Conservation (phyloP, 306 rosid genomes). For the Fragaria ananassa region DNA sequence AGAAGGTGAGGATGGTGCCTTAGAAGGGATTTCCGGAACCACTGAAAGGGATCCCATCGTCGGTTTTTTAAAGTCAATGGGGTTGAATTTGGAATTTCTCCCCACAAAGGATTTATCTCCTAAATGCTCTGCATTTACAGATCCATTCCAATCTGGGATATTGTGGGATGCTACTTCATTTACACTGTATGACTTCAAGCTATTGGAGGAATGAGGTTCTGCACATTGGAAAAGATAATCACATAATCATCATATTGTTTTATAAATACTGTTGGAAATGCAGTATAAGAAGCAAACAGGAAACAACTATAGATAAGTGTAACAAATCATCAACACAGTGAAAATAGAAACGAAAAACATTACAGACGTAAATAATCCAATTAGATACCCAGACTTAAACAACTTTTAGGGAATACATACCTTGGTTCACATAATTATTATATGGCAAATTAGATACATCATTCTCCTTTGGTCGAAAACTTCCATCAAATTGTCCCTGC, state of each 20-base stretch:
- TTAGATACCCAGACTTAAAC: neutral
- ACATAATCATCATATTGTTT: slow-evolving; percentile 2
- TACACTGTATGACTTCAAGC: slow-evolving; percentile 20
- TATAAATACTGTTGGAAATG: neutral
- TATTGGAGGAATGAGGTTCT: slow-evolving; percentile 42
- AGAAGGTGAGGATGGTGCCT: slow-evolving; percentile 28
- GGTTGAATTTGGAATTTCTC: slow-evolving; percentile 30
- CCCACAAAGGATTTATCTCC: slow-evolving; percentile 37
- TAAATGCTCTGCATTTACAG: slow-evolving; percentile 24
- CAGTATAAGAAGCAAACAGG: neutral
- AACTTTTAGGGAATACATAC: slow-evolving; percentile 28
- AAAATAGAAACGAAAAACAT: neutral
- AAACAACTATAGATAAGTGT: neutral
- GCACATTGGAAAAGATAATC: slow-evolving; percentile 18
- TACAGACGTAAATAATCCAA: neutral
- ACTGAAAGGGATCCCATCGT: slow-evolving; percentile 31
- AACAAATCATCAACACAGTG: neutral
- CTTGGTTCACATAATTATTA: slow-evolving; percentile 42
- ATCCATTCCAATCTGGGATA: slow-evolving; percentile 35
- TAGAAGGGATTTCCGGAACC: slow-evolving; percentile 37
- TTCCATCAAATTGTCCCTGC: slow-evolving; percentile 34
- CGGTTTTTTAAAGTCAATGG: slow-evolving; percentile 37
- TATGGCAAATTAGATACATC: slow-evolving; percentile 25
- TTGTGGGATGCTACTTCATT: slow-evolving; percentile 32
- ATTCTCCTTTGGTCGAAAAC: slow-evolving; percentile 35